These are phyloP conservation scores for Phytophthora rubi DNA, from an alignment of 352 stramenopile genomes.

Conservation along the genomic window DNA sequence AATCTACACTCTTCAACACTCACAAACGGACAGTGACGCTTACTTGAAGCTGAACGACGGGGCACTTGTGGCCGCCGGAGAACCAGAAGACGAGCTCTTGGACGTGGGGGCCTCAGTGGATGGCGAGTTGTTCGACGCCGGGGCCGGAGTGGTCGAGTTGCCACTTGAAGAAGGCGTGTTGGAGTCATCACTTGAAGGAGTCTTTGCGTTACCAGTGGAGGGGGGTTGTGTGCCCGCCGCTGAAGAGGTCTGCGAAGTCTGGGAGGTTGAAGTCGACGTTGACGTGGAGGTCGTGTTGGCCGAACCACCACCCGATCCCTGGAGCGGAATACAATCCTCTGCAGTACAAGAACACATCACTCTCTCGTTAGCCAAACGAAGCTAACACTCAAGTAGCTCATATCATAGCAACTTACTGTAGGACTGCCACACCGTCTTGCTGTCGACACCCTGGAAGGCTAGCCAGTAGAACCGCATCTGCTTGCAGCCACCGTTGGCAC, in stretches of 20 bases:
- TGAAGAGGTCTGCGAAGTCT: background rate
- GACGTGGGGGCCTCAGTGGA: background rate
- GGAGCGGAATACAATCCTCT: background rate
- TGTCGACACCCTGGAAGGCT: constrained; percentile 24
- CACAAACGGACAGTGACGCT: background rate
- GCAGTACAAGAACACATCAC: background rate
- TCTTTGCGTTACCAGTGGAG: background rate
- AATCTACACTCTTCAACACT: background rate
- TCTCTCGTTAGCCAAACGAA: background rate
- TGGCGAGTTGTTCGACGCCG: background rate
- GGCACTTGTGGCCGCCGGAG: background rate
- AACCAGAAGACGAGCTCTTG: background rate
- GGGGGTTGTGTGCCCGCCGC: too few species aligned
- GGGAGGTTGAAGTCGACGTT: background rate
- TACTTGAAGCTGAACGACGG: constrained; percentile 3
- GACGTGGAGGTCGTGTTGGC: background rate
- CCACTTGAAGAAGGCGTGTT: background rate
- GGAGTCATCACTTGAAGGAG: background rate
- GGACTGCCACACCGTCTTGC: constrained; percentile 24
- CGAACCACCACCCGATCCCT: background rate
- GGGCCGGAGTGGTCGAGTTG: background rate
- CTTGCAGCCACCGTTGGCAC: constrained; percentile 12
- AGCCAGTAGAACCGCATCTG: constrained; percentile 37
- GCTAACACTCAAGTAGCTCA: too few species aligned
- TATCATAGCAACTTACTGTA: background rate